A percentile compares a stretch with the other conserved stretches of the same genome.
Conservation (phyloP, 345 rosid species). For the Ailanthus altissimus region DNA sequence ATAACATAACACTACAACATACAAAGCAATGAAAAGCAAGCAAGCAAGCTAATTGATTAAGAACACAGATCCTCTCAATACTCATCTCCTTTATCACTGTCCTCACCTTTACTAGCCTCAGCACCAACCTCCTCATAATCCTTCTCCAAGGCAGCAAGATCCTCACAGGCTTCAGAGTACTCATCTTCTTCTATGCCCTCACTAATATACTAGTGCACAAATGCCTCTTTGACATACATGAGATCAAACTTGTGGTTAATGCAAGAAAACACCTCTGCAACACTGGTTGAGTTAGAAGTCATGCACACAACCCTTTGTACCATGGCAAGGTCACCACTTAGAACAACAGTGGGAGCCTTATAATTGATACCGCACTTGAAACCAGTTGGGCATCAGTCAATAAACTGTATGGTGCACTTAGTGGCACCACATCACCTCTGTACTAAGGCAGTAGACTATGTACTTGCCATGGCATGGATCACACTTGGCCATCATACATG, state of each 20-base stretch:
- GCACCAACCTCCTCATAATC: slow-evolving; percentile 58
- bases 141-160: slow-evolving; percentile 50
- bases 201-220: slow-evolving; percentile 57
- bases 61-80: slow-evolving; percentile 10
- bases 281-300: slow-evolving; percentile 52
- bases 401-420: slow-evolving; percentile 46
- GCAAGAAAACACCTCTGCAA: slow-evolving; percentile 49
- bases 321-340: slow-evolving; percentile 49
- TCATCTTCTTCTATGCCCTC: slow-evolving; percentile 62
- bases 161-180: slow-evolving; percentile 57
- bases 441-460: slow-evolving; percentile 56
- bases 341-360: slow-evolving; percentile 56
- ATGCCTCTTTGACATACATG: slow-evolving; percentile 52
- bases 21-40: background rate
- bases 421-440: slow-evolving; percentile 50
- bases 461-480: slow-evolving; percentile 57
- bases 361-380: slow-evolving; percentile 52
- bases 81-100: slow-evolving; percentile 46
- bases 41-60: background rate
- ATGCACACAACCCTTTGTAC: slow-evolving; percentile 54
- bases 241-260: slow-evolving; percentile 55
- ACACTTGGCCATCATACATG: slow-evolving; percentile 63
- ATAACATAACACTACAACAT: background rate
- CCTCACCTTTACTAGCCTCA: slow-evolving; percentile 45
- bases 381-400: slow-evolving; percentile 54